A percentile compares a stretch with the other conserved stretches of the same genome.
phyloP scores from a whole-genome alignment of 441 rosid species.

The Adansonia grandidieri region DNA sequence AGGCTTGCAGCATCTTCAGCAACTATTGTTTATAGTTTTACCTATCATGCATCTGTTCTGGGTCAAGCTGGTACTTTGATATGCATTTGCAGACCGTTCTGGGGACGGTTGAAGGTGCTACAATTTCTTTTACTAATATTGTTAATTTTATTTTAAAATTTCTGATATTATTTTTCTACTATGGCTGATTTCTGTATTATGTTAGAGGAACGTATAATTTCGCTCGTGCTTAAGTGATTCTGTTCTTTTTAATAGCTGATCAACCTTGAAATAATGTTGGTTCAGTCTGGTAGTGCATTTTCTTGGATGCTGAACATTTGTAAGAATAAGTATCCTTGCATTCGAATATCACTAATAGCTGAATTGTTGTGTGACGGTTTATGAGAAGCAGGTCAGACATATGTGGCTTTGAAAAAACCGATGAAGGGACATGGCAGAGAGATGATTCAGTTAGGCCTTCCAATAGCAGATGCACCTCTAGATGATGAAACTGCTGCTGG shows the following conservation, averaged over 20 bases:
- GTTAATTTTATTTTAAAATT: neutral
- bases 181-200: neutral
- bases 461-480: slow-evolving; percentile 66
- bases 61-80: neutral
- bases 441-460: slow-evolving; percentile 86
- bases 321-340: neutral
- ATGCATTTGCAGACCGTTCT: neutral
- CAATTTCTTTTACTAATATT: no score
- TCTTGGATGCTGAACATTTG: neutral
- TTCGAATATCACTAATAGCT: slow-evolving; percentile 14
- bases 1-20: neutral
- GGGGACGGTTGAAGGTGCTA: neutral
- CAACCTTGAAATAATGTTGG: neutral
- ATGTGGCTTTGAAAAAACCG: slow-evolving; percentile 70
- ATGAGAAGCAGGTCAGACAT: slow-evolving; percentile 70
- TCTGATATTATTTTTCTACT: neutral
- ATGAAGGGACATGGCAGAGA: slow-evolving; percentile 38
- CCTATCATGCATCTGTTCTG: neutral
- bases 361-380: slow-evolving; percentile 22
- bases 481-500: slow-evolving; percentile 61
- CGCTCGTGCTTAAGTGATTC: neutral
- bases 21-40: neutral
- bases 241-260: neutral
- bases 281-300: neutral
- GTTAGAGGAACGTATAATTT: neutral